Percentiles rank a stretch among this genome's conserved stretches.
Evolutionary conservation across 2,329 filamentous ascomycete species (phyloP).

Genomic region (Leptographium flavum): DNA sequence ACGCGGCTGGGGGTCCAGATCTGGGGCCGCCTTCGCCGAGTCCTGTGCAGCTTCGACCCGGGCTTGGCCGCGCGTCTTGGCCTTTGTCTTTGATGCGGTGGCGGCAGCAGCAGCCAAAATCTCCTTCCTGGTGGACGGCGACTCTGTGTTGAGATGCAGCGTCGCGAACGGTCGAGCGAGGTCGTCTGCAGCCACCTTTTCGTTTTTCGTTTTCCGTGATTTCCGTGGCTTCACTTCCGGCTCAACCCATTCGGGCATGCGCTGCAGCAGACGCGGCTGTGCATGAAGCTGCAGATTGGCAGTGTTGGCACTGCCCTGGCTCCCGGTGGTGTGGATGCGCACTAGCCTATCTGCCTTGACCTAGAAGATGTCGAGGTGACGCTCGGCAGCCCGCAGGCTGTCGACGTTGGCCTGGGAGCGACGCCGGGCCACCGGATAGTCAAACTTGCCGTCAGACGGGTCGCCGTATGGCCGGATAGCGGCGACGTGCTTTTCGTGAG

Average conservation of each 20-base stretch:
- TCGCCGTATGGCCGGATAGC: slow-evolving; percentile 14
- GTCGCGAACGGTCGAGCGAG: not conserved
- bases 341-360: slow-evolving; percentile 17
- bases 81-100: slow-evolving; percentile 12
- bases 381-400: slow-evolving; percentile 30
- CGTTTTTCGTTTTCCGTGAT: not conserved
- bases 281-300: slow-evolving; percentile 17
- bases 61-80: slow-evolving; percentile 3
- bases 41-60: not conserved
- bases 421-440: slow-evolving; percentile 27
- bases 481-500: slow-evolving; percentile 10
- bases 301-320: slow-evolving; percentile 16
- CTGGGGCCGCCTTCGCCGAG: not conserved
- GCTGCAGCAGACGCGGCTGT: slow-evolving; percentile 22
- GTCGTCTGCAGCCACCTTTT: not conserved
- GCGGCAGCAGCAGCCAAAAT: slow-evolving; percentile 2
- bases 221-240: not conserved
- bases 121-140: not conserved
- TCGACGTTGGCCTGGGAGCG: slow-evolving; percentile 29
- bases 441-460: slow-evolving; percentile 25
- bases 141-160: not conserved
- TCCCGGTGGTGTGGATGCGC: slow-evolving; percentile 8
- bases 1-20: slow-evolving; percentile 1
- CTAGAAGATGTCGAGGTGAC: slow-evolving; percentile 33
- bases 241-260: slow-evolving; percentile 35